These are phyloP conservation scores for Schoenoplectus triqueter DNA, from an alignment of 202 grass and related monocot genomes.

Conservation along the genomic window DNA sequence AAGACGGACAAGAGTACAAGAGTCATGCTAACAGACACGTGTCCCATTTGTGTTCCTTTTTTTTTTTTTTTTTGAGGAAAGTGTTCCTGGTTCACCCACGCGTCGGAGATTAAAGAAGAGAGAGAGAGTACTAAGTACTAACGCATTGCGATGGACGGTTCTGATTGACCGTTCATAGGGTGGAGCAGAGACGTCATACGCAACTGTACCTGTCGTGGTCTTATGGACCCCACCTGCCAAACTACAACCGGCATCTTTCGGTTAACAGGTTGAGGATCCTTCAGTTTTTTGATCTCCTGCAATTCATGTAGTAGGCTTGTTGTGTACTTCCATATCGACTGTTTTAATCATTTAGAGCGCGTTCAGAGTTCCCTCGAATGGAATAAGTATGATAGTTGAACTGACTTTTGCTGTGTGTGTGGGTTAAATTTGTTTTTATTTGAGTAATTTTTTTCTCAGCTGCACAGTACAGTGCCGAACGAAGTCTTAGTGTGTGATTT, in stretches of 20 bases:
- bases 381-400: too few relatives aligned
- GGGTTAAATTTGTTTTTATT: too few relatives aligned
- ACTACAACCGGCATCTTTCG: slow-evolving; percentile 37
- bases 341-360: neutral
- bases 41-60: neutral
- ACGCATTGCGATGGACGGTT: slow-evolving; percentile 24
- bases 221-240: neutral
- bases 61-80: too few relatives aligned
- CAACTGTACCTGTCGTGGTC: slow-evolving; percentile 24
- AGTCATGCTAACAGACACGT: neutral
- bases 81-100: neutral
- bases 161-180: slow-evolving; percentile 15
- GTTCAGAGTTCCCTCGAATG: too few relatives aligned
- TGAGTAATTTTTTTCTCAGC: too few relatives aligned
- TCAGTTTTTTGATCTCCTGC: neutral
- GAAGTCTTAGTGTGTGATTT: too few relatives aligned
- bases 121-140: neutral
- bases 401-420: too few relatives aligned
- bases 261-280: neutral
- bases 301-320: neutral
- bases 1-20: neutral
- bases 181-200: slow-evolving; percentile 34
- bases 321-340: neutral
- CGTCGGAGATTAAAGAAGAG: slow-evolving; percentile 24
- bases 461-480: too few relatives aligned